Conservation (phyloP, 2,329 filamentous ascomycete genomes). For the Neofusicoccum cordaticola region DNA sequence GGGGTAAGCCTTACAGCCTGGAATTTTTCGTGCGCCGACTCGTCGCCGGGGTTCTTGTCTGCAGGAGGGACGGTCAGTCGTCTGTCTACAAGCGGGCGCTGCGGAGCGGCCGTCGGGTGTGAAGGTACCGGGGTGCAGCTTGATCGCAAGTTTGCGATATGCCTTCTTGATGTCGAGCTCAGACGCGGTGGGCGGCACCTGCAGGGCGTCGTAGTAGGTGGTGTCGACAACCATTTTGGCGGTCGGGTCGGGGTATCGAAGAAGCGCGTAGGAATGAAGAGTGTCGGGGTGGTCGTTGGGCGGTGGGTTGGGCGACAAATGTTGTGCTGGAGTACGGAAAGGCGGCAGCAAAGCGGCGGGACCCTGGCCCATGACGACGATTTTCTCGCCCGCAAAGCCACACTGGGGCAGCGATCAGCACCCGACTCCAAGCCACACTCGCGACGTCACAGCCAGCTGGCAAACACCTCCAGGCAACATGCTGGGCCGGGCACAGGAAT, state of each 20-base stretch:
- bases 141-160: conserved; percentile 86
- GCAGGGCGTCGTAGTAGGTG: conserved; percentile 81
- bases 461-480: background rate
- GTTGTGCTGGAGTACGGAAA: conserved; percentile 5
- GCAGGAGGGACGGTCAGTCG: conserved; percentile 18
- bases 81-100: background rate
- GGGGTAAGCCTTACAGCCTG: conserved; percentile 63
- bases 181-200: conserved; percentile 78
- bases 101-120: background rate
- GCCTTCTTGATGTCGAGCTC: conserved; percentile 97
- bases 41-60: conserved; percentile 98
- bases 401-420: conserved; percentile 14
- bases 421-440: conserved; percentile 4
- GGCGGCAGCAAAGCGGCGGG: conserved; percentile 9
- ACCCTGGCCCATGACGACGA: conserved; percentile 16
- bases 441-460: background rate
- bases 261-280: background rate
- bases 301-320: background rate
- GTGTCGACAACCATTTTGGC: conserved; percentile 79
- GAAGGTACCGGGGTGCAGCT: conserved; percentile 75
- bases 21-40: conserved; percentile 89
- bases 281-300: background rate
- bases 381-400: conserved; percentile 11
- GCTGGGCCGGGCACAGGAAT: background rate
- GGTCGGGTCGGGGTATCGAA: conserved; percentile 18